Evolutionary conservation across 495 filamentous ascomycete species (phyloP).

Genomic region (Xylaria longipes): DNA sequence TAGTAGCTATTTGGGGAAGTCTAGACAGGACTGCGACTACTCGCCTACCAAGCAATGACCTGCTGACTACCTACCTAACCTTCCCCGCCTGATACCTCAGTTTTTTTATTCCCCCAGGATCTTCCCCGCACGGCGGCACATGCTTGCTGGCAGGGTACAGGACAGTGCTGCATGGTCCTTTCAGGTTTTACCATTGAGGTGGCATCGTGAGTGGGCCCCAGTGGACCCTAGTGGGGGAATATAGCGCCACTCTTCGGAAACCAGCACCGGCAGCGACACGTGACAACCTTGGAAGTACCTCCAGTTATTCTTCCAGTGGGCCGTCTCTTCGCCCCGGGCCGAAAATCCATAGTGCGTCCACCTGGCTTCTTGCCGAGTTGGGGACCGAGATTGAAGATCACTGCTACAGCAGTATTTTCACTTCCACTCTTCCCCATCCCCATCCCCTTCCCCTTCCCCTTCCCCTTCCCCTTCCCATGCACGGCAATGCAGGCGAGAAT

Average conservation of each 20-base stretch:
- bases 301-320: constrained; percentile 21
- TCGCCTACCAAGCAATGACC: not conserved
- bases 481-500: constrained; percentile 18
- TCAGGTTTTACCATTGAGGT: constrained; percentile 7
- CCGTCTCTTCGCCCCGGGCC: constrained; percentile 32
- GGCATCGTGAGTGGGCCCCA: not conserved
- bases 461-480: constrained; percentile 10
- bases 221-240: constrained; percentile 18
- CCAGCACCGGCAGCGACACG: constrained; percentile 29
- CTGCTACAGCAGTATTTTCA: not conserved
- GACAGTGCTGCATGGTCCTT: constrained; percentile 27
- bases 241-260: constrained; percentile 37
- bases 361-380: constrained; percentile 10
- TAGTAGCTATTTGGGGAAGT: not conserved
- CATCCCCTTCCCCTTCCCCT: not conserved
- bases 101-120: constrained; percentile 4
- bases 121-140: constrained; percentile 23
- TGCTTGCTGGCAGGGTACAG: constrained; percentile 16
- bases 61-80: no score
- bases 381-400: constrained; percentile 8
- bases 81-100: not conserved
- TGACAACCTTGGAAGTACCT: constrained; percentile 23
- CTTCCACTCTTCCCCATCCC: no score
- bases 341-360: constrained; percentile 27
- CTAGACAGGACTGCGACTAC: not conserved